phyloP scores from a whole-genome alignment of 2,329 filamentous ascomycete genomes.

The Venturia oleaginea region DNA sequence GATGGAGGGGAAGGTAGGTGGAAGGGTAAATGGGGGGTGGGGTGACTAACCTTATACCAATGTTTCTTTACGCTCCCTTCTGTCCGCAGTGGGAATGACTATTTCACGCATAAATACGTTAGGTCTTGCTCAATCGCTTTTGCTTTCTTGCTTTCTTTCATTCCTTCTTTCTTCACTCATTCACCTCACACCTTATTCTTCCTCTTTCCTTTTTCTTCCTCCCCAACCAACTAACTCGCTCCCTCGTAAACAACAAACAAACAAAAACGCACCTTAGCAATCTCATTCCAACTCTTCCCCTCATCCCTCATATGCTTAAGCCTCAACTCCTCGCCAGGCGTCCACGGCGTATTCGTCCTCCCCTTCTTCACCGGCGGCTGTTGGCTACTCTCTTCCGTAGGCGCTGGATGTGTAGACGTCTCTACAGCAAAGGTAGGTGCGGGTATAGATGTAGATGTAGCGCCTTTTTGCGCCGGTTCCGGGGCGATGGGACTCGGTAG shows the following conservation, averaged over 20 bases:
- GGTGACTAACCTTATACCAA: slow-evolving; percentile 78
- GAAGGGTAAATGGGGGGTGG: no score
- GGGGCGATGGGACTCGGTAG: slow-evolving; percentile 16
- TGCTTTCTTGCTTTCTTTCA: no score
- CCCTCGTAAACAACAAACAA: no score
- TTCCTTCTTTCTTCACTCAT: no score
- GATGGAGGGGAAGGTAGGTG: no score
- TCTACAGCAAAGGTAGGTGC: no score
- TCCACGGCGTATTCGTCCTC: slow-evolving; percentile 98
- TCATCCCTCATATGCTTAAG: slow-evolving; percentile 91
- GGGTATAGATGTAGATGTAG: no score
- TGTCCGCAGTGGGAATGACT: slow-evolving; percentile 87
- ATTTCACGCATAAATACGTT: neutral
- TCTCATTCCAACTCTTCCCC: slow-evolving; percentile 93
- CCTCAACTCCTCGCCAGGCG: slow-evolving; percentile 81
- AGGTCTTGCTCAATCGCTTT: no score
- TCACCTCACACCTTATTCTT: no score
- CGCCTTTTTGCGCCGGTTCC: slow-evolving; percentile 17
- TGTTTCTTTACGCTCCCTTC: slow-evolving; percentile 99
- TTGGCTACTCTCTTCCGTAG: neutral
- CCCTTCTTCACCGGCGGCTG: slow-evolving; percentile 66
- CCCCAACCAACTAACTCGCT: no score
- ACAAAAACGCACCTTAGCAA: slow-evolving; percentile 80
- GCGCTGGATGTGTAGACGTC: slow-evolving; percentile 12
- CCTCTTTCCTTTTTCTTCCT: no score